A percentile compares a stretch with the other conserved stretches of the same genome.
Evolutionary conservation across 139 green algal species (phyloP).

Genomic region (Micractinium conductrix): DNA sequence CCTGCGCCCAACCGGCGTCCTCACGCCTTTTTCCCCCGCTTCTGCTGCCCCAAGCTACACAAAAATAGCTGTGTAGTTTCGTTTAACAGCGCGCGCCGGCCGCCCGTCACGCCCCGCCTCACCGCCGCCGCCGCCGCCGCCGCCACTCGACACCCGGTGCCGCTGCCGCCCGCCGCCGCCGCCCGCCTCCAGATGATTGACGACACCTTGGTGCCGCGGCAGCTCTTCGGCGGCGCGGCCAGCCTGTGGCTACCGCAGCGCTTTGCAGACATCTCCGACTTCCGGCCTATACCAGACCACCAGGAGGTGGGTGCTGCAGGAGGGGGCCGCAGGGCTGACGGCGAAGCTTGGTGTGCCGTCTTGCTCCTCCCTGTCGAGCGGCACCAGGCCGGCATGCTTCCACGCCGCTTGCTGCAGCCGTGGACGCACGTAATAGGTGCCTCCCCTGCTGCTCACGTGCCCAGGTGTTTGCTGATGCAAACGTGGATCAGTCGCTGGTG

Average conservation of each 20-base stretch:
- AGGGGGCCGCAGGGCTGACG: too few relatives aligned
- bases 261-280: conserved; percentile 65
- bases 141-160: not conserved
- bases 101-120: not conserved
- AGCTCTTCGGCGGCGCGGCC: conserved; percentile 66
- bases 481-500: conserved; percentile 70
- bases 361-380: too few relatives aligned
- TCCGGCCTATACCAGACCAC: conserved; percentile 70
- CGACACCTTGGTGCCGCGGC: conserved; percentile 11
- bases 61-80: too few relatives aligned
- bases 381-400: too few relatives aligned
- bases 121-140: not conserved
- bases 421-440: not conserved
- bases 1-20: too few relatives aligned
- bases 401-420: not conserved
- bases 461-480: conserved; percentile 68
- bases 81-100: too few relatives aligned
- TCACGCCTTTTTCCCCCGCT: too few relatives aligned
- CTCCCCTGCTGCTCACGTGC: not conserved
- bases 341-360: not conserved
- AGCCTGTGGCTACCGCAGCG: conserved; percentile 47
- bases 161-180: not conserved
- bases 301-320: conserved; percentile 56
- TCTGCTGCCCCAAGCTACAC: too few relatives aligned
- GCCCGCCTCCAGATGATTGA: conserved; percentile 18